Conservation (phyloP, 108 stramenopile species). For the Licmophora abbreviata region DNA sequence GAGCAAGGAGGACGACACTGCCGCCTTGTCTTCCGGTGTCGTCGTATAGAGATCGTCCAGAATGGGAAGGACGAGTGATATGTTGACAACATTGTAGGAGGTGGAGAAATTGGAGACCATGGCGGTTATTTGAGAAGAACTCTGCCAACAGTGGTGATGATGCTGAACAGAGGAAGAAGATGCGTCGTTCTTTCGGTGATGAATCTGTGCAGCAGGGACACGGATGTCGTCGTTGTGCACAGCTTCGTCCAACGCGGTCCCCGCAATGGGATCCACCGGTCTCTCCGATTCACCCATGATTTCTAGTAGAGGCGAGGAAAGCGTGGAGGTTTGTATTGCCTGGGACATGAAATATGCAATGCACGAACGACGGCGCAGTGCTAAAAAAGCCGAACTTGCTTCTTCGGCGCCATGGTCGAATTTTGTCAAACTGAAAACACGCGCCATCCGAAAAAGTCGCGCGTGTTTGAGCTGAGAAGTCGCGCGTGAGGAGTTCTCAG, state of each 20-base stretch:
- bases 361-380: too few species aligned
- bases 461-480: too few species aligned
- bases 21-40: neutral
- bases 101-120: conserved; percentile 87
- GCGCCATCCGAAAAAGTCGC: too few species aligned
- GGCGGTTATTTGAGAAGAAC: conserved; percentile 42
- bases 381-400: too few species aligned
- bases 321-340: too few species aligned
- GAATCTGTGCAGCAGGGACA: neutral
- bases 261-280: neutral
- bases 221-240: neutral
- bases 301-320: neutral
- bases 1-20: conserved; percentile 57
- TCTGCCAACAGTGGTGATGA: conserved; percentile 10
- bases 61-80: conserved; percentile 71
- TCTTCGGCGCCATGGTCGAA: too few species aligned
- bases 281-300: neutral
- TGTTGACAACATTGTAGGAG: conserved; percentile 84
- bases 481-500: too few species aligned
- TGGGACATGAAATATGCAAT: too few species aligned
- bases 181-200: neutral
- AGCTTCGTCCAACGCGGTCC: neutral
- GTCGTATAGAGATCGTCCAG: conserved; percentile 21
- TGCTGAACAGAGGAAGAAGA: neutral
- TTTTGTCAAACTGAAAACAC: too few species aligned